Base-by-base conservation (phyloP, 768 basidiomycete genomes). In the Hypholoma fasciculare region DNA sequence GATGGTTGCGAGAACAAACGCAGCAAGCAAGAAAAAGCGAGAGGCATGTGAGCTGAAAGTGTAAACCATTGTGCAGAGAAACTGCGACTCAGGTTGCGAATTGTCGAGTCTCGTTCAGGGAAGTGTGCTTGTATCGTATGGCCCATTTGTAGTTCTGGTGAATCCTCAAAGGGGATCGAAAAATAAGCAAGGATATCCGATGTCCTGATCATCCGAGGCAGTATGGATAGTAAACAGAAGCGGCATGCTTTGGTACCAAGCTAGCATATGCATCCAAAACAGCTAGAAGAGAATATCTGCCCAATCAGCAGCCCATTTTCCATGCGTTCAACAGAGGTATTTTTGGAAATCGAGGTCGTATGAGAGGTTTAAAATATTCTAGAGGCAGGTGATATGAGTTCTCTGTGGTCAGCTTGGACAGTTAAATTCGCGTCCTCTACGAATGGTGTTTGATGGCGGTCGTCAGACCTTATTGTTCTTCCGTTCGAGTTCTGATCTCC, bases 21-120 rank as follows among this genome's bases (percentile, higher is more conserved):
- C 53, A 13, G 60, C 63, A 40, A 74, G 61, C 43, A 71, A 68
- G 43, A 69, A 59, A 14, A 72, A 39, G 34, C 62, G 66, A 49
- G 49, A 64, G 61, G 72, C 70, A 43, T 58, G 49, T 14, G 57
- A 38, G 19, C 44, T 40, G 16, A 42, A 49, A 30, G 30, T 34
- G 30, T 34, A 34, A 34, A 56, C 56, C 68, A 69, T 69, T 46
- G 14, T 47, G 23, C 39, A 42, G 34, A 43, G 19, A 20, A 12
- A 39, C 39, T 47, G 43, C 44, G 17, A 16, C 37, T 47, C 13
- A 46, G 26, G 23, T 23, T 27, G 44, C 44, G 44, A 19, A 11
- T 23, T 49, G 27, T 27, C 30, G 44, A 20, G 30, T 59, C 56
- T 51, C 38, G 49, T 38, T 57, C 37, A 46, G 37, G 43, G 42